Evolutionary conservation across 208 protist genomes (phyloP), one percentile per base, ranked within the genome.

Genomic region (Trypanosoma cruzi): DNA sequence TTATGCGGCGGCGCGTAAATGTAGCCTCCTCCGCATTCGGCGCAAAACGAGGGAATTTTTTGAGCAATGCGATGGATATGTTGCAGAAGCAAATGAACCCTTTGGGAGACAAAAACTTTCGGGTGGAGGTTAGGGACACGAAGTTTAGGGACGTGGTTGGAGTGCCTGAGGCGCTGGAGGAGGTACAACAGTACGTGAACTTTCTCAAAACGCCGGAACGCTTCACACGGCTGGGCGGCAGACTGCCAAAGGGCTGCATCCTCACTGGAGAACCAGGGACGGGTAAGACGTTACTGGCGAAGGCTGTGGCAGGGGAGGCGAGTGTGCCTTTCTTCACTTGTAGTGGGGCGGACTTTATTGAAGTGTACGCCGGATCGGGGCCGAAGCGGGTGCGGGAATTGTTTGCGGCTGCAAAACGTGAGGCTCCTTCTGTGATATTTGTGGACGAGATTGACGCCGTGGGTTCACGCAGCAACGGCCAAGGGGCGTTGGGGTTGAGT

Each of bases 361-460:
- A 99, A 79, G 95, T 99, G 49, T 99, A 98, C 89, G 97, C 98
- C 14, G 98, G 98, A 56, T 98, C 98, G 0, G 98, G 98, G 3
- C 95, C 97, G 18, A 90, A 89, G 68, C 86, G 98, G 18, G 93
- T 99, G 31, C 90, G 97, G 26, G 94, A 98, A 50, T 83, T 99
- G 11, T 99, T 99, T 67, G 85, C 71, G 0, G 82, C 73, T 10
- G 98, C 98, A 16, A 96, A 94, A 68, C 77, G 88, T 64, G 84
- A 88, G 24, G 84, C 92, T 24, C 98, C 98, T 37, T 98, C 94
- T 57, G 98, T 99, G 44, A 96, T 99, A 52, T 99, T 99, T 85
- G 98, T 99, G 37, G 98, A 99, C 79, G 98, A 99, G 76, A 98
- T 99, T 55, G 98, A 99, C 68, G 95, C 97, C 1, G 88, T 99